Percentiles rank a stretch among this genome's conserved stretches.
Evolutionary conservation across 169 alveolate species (phyloP).

Genomic region (Besnoitia besnoiti): DNA sequence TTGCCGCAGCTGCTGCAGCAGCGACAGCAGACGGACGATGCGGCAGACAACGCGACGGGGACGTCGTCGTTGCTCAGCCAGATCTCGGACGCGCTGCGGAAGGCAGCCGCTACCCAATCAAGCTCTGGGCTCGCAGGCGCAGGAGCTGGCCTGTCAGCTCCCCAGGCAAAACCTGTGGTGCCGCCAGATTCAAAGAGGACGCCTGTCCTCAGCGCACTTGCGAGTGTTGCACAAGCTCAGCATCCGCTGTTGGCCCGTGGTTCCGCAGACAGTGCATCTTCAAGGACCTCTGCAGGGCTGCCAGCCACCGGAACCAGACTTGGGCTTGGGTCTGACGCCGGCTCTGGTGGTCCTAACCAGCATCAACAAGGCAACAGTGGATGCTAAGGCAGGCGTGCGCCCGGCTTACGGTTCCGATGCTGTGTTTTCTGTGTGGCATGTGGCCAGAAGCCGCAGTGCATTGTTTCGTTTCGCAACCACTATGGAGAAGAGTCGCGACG

Average conservation of each 20-base stretch:
- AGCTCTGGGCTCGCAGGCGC: not conserved
- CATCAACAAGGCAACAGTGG: not conserved
- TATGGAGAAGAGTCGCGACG: not conserved
- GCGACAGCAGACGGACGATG: not conserved
- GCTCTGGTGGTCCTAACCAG: not conserved
- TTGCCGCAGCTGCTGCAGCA: constrained; percentile 23
- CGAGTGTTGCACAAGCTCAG: not conserved
- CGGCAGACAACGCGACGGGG: not conserved
- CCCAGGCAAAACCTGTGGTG: not conserved
- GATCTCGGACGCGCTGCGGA: not conserved
- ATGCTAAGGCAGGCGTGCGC: not conserved
- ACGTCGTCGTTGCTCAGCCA: not conserved
- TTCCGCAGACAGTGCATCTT: not conserved
- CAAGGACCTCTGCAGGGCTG: not conserved
- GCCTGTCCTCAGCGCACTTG: not conserved
- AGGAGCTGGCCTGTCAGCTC: not conserved
- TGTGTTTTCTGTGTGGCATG: not conserved
- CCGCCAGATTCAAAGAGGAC: not conserved
- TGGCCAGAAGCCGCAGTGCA: not conserved
- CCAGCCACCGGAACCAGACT: not conserved
- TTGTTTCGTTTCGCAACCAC: not conserved
- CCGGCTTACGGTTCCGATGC: not conserved
- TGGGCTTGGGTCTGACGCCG: not conserved
- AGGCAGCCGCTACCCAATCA: not conserved
- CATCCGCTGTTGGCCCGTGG: not conserved